Evolutionary conservation across 2,329 filamentous ascomycete genomes (phyloP).

Genomic region (Trichoderma sp.): DNA sequence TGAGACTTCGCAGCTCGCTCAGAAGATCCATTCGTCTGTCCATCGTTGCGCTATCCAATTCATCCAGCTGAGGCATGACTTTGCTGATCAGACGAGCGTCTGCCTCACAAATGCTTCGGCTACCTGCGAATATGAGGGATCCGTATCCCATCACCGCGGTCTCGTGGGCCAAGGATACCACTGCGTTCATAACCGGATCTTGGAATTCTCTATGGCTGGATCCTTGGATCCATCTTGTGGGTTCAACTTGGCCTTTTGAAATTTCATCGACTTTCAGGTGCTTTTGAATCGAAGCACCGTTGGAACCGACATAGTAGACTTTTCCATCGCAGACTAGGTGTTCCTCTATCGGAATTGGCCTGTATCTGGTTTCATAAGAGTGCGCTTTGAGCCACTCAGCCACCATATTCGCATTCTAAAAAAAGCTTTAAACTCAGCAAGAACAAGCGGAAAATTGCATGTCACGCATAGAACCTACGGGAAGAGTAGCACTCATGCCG

Average conservation of each 20-base stretch:
- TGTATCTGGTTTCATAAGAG: slow-evolving; percentile 73
- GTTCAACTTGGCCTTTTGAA: slow-evolving; percentile 44
- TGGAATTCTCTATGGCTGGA: slow-evolving; percentile 65
- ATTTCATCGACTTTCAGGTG: slow-evolving; percentile 50
- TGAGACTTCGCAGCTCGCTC: slow-evolving; percentile 66
- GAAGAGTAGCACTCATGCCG: slow-evolving; percentile 79
- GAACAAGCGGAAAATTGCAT: not conserved
- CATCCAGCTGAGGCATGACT: slow-evolving; percentile 59
- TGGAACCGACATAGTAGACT: slow-evolving; percentile 64
- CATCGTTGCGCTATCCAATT: slow-evolving; percentile 52
- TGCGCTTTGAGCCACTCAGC: slow-evolving; percentile 72
- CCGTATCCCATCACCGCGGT: slow-evolving; percentile 71
- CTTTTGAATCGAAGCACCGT: slow-evolving; percentile 61
- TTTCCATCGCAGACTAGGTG: slow-evolving; percentile 72
- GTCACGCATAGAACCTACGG: slow-evolving; percentile 50
- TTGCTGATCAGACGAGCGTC: slow-evolving; percentile 70
- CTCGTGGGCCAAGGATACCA: slow-evolving; percentile 70
- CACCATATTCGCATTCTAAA: slow-evolving; percentile 69
- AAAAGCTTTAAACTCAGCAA: not conserved
- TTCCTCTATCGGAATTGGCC: slow-evolving; percentile 76
- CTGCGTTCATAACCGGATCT: slow-evolving; percentile 69
- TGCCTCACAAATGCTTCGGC: slow-evolving; percentile 67
- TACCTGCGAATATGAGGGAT: slow-evolving; percentile 74
- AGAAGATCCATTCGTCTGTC: slow-evolving; percentile 67
- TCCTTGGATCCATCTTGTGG: slow-evolving; percentile 54